Conservation (phyloP, 192 early-diverging fungal genomes). For the Lunasporangiospora selenospora region DNA sequence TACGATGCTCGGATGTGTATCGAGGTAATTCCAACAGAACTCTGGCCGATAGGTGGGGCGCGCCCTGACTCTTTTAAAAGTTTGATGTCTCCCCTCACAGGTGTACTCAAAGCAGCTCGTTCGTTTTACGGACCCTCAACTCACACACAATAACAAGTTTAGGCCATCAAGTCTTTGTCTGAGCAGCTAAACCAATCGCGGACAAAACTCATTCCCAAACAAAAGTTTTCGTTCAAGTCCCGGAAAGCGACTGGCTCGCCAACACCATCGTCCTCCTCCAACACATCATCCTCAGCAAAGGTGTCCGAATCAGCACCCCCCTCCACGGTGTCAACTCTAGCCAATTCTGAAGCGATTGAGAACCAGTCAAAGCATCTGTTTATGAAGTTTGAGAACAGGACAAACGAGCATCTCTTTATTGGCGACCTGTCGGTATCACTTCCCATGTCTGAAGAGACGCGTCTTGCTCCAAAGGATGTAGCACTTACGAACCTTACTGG, state of each 20-base stretch:
- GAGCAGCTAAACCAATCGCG: constrained; percentile 45
- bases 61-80: too few relatives aligned
- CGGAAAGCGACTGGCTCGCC: constrained; percentile 30
- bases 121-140: constrained; percentile 1
- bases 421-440: constrained; percentile 22
- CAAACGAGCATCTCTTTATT: constrained; percentile 37
- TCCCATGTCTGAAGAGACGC: background rate
- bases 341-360: background rate
- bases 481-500: constrained; percentile 60
- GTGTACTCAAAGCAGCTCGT: background rate
- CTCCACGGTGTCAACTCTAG: background rate
- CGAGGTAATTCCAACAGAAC: too few relatives aligned
- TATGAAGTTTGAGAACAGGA: constrained; percentile 46
- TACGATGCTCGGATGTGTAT: constrained; percentile 73
- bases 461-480: constrained; percentile 57
- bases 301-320: background rate
- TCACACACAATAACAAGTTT: background rate
- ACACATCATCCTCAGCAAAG: background rate
- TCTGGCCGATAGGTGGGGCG: too few relatives aligned
- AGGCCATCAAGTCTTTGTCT: constrained; percentile 59
- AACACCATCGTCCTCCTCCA: background rate
- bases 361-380: constrained; percentile 23
- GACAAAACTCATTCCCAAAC: constrained; percentile 56
- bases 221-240: constrained; percentile 76
- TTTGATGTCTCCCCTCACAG: too few relatives aligned